These are phyloP conservation scores for Aspergillus ibericus DNA, from an alignment of 2,329 filamentous ascomycete genomes.

Conservation along the genomic window DNA sequence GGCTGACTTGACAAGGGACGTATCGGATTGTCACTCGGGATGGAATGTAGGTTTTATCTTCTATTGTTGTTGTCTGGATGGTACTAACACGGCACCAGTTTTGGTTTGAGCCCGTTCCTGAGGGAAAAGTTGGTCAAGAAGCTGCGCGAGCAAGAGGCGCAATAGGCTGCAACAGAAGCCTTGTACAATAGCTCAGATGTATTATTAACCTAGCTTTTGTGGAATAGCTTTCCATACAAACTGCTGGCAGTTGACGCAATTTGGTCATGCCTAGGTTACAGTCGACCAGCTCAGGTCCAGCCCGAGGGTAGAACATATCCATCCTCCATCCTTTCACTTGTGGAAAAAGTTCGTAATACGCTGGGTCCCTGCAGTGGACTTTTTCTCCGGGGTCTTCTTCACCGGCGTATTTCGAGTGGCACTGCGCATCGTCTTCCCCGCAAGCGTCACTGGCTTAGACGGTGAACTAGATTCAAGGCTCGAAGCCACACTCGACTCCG, in stretches of 20 bases:
- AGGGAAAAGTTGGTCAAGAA: slow-evolving; percentile 51
- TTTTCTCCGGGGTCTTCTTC: slow-evolving; percentile 46
- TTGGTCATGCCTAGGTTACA: not conserved
- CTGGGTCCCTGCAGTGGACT: slow-evolving; percentile 51
- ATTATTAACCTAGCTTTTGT: slow-evolving; percentile 7
- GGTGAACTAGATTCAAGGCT: slow-evolving; percentile 24
- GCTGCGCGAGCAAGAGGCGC: slow-evolving; percentile 38
- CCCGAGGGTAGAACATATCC: not conserved
- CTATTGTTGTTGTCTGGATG: not conserved
- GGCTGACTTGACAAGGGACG: slow-evolving; percentile 45
- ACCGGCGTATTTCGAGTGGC: slow-evolving; percentile 57
- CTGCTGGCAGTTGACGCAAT: slow-evolving; percentile 21
- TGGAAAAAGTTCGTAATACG: slow-evolving; percentile 53
- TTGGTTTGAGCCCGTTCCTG: slow-evolving; percentile 51
- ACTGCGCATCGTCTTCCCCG: slow-evolving; percentile 52
- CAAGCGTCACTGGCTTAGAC: slow-evolving; percentile 24
- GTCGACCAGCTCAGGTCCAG: not conserved
- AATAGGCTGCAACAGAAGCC: slow-evolving; percentile 10
- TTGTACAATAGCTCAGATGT: slow-evolving; percentile 18
- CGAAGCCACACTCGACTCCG: slow-evolving; percentile 15
- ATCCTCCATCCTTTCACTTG: slow-evolving; percentile 27
- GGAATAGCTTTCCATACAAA: not conserved
- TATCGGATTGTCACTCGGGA: slow-evolving; percentile 62
- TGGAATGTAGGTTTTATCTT: slow-evolving; percentile 51
- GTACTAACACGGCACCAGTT: slow-evolving; percentile 30